Base-by-base conservation (phyloP, 768 basidiomycete genomes). In the Lactarius deliciosus region DNA sequence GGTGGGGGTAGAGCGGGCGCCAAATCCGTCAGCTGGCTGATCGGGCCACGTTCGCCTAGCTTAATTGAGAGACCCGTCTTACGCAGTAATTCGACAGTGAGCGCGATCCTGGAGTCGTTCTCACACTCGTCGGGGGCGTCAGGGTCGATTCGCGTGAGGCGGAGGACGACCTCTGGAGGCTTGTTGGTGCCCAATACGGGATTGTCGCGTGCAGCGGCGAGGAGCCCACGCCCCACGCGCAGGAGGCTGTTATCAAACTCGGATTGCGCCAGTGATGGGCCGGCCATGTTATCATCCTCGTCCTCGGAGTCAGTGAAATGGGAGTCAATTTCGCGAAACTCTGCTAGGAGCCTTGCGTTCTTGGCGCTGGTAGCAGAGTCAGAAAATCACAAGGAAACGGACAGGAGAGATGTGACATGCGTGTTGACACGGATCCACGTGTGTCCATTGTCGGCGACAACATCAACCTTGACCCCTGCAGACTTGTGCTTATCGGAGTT, bases 391-490 rank as follows among this genome's bases (percentile, higher is more conserved):
- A 57, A 7, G 59, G 50, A 64, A 47, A 60, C 53, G 62, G 50
- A 45, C 62, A 61, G 64, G 61, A 57, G 15, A n/a, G 18, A 25
- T 34, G 36, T 57, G 36, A 85, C 89, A 74, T 73, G 93, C 93
- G 93, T 94, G 76, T 94, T 95, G 41, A 95, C 84, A 70, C 92
- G 83, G 47, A 92, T 86, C 94, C 94, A 96, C 3, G 79, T 78
- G 28, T 82, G 78, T 1, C 94, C 93, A 53, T 86, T 83, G 25
- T 90, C 85, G 1, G 88, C 87, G 16, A 94, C 86, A 16, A 95
- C 81, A 72, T 96, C 94, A 0, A 96, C 87, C 71, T 95, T 94
- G 50, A 87, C 82, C 72, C 69, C 45, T 68, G 74, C 10, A 64
- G 69, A 7, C 72, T 70, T 43, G 20, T 50, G 45, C 18, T 66